Base-by-base conservation (phyloP, 768 basidiomycete genomes). In the Lactifluus hygrophoroides region DNA sequence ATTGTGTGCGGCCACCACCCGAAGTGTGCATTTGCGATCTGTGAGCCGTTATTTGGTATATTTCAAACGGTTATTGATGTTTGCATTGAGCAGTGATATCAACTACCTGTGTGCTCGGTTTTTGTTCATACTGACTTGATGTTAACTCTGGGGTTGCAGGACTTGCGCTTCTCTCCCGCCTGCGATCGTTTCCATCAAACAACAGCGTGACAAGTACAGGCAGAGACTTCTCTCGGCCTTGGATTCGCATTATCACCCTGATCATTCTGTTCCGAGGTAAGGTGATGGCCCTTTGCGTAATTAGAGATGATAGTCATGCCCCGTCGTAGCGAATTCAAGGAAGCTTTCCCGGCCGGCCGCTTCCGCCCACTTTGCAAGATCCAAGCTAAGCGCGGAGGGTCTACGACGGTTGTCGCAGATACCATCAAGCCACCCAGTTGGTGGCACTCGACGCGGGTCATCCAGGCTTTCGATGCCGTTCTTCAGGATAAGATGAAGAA, bases 301-400 rank as follows among this genome's bases (percentile, higher is more conserved):
- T 6, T 52, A 35, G 37, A 37, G 37, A 14, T 35, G 8, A 40
- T 45, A 27, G 35, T 35, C 42, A 42, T 11, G 42, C 51, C 11
- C 17, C 45, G 32, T 40, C 66, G 37, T 61, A 90, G 90, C 63
- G 94, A 95, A 72, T 91, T 94, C 75, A 94, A 94, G 69, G 89
- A 95, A 67, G 90, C 93, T 2, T 96, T 94, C 73, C 94, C 94
- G 7, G 90, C 90, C 2, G 92, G 93, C 34, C 79, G 89, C 37
- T 94, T 96, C 77, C 77, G 93, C 16, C 91, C 91, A 10, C 82
- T 94, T 37, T 94, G 91, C 76, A 90, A 90, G 69, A 91, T 94
- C 58, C 87, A 89, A 66, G 85, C 90, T 6, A 91, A 90, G 72
- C 75, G 88, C 49, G 85, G 88, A 21, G 85, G 83, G 3, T 83